phyloP scores from a whole-genome alignment of 352 stramenopile species.

The Phytophthora rubi region DNA sequence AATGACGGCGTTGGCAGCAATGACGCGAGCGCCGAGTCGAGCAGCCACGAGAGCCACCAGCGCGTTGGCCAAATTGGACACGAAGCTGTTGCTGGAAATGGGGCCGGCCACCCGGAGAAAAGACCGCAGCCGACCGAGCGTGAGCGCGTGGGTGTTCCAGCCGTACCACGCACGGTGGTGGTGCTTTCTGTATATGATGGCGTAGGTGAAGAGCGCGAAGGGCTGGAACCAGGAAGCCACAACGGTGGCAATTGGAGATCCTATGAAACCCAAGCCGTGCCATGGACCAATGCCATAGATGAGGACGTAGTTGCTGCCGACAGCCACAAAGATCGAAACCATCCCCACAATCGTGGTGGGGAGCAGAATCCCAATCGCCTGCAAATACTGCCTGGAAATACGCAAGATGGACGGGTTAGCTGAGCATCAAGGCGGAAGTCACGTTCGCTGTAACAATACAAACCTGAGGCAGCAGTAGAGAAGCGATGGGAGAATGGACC shows the following conservation, averaged over 20 bases:
- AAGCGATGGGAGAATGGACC: conserved; percentile 65
- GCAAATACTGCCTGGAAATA: conserved; percentile 66
- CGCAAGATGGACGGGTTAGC: conserved; percentile 4
- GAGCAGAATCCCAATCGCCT: conserved; percentile 67
- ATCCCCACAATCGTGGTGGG: conserved; percentile 72
- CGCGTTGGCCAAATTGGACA: conserved; percentile 74
- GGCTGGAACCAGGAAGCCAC: conserved; percentile 84
- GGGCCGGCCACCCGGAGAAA: conserved; percentile 66
- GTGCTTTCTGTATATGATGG: conserved; percentile 64
- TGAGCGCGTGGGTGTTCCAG: conserved; percentile 61
- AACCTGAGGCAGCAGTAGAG: conserved; percentile 72
- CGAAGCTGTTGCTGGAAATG: conserved; percentile 76
- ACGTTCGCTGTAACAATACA: background rate
- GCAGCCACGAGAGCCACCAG: conserved; percentile 74
- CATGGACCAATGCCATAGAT: conserved; percentile 70
- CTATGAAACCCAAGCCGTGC: conserved; percentile 70
- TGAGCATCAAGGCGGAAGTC: background rate
- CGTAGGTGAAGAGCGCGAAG: conserved; percentile 60
- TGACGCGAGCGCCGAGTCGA: conserved; percentile 58
- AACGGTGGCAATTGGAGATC: conserved; percentile 81
- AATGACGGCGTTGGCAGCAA: conserved; percentile 77
- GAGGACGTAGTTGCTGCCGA: conserved; percentile 70
- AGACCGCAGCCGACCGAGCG: conserved; percentile 41
- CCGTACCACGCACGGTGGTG: conserved; percentile 64
- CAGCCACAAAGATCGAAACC: conserved; percentile 64